Percentiles rank a stretch among this genome's conserved stretches.
phyloP scores from a whole-genome alignment of 2,329 filamentous ascomycete species.

The Polytolypa hystricis region DNA sequence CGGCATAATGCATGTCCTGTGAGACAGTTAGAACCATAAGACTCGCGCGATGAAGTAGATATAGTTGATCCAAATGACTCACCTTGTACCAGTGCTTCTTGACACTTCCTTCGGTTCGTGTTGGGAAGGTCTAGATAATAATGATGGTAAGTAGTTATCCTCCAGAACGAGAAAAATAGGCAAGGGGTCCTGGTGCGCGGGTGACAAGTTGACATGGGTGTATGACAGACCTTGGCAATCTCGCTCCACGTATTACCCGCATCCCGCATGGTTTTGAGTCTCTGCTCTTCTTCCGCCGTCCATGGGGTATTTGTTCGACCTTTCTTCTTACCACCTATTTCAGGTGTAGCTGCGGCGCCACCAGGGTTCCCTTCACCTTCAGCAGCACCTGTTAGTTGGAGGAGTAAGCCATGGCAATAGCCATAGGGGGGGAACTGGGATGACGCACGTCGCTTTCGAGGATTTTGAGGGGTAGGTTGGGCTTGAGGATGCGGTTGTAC shows the following conservation, averaged over 20 bases:
- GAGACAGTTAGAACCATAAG: constrained; percentile 1
- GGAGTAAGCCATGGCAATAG: too few species aligned
- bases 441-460: constrained; percentile 36
- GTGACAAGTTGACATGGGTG: too few species aligned
- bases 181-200: too few species aligned
- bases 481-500: constrained; percentile 15
- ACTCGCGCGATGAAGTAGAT: too few species aligned
- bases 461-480: constrained; percentile 21
- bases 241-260: constrained; percentile 92
- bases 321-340: constrained; percentile 56
- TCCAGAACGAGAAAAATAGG: background rate
- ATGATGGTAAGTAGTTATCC: background rate
- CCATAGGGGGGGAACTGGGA: constrained; percentile 25
- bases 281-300: constrained; percentile 87
- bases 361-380: constrained; percentile 22
- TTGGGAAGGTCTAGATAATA: constrained; percentile 64
- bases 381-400: constrained; percentile 17
- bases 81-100: constrained; percentile 99
- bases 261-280: constrained; percentile 89
- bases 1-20: constrained; percentile 98
- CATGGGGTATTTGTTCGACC: constrained; percentile 97
- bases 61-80: too few species aligned
- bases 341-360: constrained; percentile 38
- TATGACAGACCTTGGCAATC: constrained; percentile 71
- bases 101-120: constrained; percentile 88